A percentile compares a stretch with the other conserved stretches of the same genome.
Evolutionary conservation across 2,329 filamentous ascomycete genomes (phyloP).

Genomic region (Colletotrichum abscissum): DNA sequence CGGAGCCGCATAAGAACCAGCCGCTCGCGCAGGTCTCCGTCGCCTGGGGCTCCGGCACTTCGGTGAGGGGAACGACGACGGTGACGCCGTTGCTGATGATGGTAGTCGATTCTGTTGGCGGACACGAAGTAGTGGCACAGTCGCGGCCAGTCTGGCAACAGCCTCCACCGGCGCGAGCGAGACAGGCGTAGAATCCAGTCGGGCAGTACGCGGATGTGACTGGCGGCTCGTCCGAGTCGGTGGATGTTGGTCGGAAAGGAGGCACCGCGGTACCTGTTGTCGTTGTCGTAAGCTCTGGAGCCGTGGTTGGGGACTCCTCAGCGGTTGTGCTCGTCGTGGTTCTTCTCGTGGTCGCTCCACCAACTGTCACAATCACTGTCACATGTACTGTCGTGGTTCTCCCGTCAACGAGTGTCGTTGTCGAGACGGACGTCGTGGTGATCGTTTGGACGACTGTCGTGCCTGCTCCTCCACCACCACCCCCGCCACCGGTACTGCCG

Average conservation of each 20-base stretch:
- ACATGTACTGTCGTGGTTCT: conserved; percentile 53
- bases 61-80: conserved; percentile 71
- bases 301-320: conserved; percentile 48
- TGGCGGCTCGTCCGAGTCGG: conserved; percentile 46
- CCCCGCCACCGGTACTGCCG: not conserved
- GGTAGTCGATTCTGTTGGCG: conserved; percentile 67
- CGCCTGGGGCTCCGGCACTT: conserved; percentile 54
- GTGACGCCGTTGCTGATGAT: conserved; percentile 77
- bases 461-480: conserved; percentile 12
- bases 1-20: conserved; percentile 78
- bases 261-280: conserved; percentile 49
- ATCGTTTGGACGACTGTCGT: conserved; percentile 52
- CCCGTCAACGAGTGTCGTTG: conserved; percentile 44
- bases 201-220: conserved; percentile 68
- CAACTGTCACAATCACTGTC: conserved; percentile 52
- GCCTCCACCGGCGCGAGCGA: conserved; percentile 82
- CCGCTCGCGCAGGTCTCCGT: conserved; percentile 75
- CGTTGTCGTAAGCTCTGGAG: conserved; percentile 48
- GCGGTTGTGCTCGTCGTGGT: conserved; percentile 51
- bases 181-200: conserved; percentile 91
- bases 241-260: conserved; percentile 60
- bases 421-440: conserved; percentile 39
- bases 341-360: conserved; percentile 39
- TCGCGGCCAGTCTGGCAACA: conserved; percentile 91
- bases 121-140: conserved; percentile 85